Conservation (phyloP, 1,139 yeast genomes). For the Kluyveromyces sp. region DNA sequence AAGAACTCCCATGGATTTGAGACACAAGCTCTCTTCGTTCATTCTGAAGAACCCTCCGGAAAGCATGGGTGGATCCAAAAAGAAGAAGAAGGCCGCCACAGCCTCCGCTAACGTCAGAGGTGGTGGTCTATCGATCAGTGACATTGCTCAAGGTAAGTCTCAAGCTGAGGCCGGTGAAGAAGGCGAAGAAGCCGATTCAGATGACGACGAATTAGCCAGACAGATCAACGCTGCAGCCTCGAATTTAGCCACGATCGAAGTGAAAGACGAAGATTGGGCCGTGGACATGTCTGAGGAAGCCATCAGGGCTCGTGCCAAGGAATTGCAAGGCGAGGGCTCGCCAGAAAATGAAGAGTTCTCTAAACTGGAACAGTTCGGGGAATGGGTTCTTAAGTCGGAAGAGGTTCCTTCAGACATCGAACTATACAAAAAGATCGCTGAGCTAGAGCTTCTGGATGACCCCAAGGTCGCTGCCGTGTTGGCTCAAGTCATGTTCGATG, state of each 20-base stretch:
- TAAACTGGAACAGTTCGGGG: conserved; percentile 72
- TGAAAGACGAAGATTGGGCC: conserved; percentile 93
- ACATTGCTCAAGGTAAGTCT: conserved; percentile 58
- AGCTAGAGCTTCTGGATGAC: conserved; percentile 63
- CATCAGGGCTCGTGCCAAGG: conserved; percentile 84
- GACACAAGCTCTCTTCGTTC: conserved; percentile 79
- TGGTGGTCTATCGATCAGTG: conserved; percentile 75
- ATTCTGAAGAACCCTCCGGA: conserved; percentile 92
- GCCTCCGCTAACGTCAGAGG: conserved; percentile 90
- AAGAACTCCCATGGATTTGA: conserved; percentile 73
- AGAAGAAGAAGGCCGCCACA: conserved; percentile 73
- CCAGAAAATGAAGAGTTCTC: conserved; percentile 37
- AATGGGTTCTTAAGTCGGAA: conserved; percentile 64
- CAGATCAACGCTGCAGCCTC: conserved; percentile 85
- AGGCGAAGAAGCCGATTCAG: conserved; percentile 42
- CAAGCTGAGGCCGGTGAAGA: conserved; percentile 33
- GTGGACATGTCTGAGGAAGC: conserved; percentile 98
- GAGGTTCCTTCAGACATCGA: conserved; percentile 78
- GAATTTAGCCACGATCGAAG: conserved; percentile 47
- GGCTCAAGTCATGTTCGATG: conserved; percentile 84
- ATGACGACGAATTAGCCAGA: conserved; percentile 71
- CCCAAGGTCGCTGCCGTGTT: conserved; percentile 83
- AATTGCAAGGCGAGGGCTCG: conserved; percentile 54
- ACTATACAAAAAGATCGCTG: conserved; percentile 82
- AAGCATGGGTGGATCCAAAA: conserved; percentile 43